phyloP scores from a whole-genome alignment of 306 rosid genomes.

The Luffa acutangula region DNA sequence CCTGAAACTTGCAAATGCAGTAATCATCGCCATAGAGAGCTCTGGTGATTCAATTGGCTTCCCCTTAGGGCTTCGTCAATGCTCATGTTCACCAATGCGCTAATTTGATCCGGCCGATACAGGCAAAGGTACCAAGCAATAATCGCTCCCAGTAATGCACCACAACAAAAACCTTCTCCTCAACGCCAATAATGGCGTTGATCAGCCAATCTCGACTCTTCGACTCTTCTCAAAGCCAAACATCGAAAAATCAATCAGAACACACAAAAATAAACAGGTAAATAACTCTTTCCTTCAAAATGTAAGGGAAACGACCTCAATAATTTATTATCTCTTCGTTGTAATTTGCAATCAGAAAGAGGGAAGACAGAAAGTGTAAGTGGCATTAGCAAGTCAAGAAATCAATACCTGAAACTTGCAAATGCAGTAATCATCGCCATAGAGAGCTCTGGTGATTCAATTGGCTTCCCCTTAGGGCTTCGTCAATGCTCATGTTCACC shows the following conservation, averaged over 20 bases:
- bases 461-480: slow-evolving; percentile 37
- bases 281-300: too few species aligned
- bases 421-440: slow-evolving; percentile 16
- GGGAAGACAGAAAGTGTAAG: too few species aligned
- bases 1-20: slow-evolving; percentile 55
- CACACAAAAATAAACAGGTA: too few species aligned
- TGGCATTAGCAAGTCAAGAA: too few species aligned
- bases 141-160: slow-evolving; percentile 75
- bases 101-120: slow-evolving; percentile 50
- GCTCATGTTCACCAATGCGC: slow-evolving; percentile 54
- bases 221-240: too few species aligned
- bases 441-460: slow-evolving; percentile 29
- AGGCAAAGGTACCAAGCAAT: slow-evolving; percentile 51
- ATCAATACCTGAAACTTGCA: slow-evolving; percentile 64
- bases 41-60: slow-evolving; percentile 32
- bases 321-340: too few species aligned
- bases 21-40: slow-evolving; percentile 28
- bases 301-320: too few species aligned
- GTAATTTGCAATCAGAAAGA: too few species aligned
- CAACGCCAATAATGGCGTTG: slow-evolving; percentile 20
- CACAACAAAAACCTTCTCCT: slow-evolving; percentile 67
- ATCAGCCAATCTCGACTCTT: slow-evolving; percentile 20
- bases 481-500: slow-evolving; percentile 52
- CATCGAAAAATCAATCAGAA: too few species aligned
- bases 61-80: slow-evolving; percentile 40